Evolutionary conservation across 164 flowering plant species (phyloP).

Genomic region (Vitis labrusca): DNA sequence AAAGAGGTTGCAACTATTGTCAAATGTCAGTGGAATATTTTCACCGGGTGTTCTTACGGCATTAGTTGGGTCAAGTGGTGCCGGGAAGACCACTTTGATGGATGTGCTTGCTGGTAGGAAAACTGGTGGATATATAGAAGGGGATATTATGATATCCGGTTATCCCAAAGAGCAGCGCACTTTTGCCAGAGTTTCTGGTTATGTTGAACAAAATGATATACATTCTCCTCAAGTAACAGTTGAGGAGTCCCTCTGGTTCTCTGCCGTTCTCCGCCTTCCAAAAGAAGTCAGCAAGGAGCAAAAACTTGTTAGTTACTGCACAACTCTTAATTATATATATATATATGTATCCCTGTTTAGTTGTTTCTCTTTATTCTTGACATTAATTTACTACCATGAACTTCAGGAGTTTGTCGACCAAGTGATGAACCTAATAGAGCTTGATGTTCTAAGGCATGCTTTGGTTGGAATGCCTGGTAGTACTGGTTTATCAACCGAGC

Average conservation of each 20-base stretch:
- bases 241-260: constrained; percentile 80
- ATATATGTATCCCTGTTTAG: neutral
- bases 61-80: constrained; percentile 95
- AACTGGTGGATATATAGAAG: constrained; percentile 95
- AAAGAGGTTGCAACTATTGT: constrained; percentile 72
- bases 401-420: constrained; percentile 87
- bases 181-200: constrained; percentile 96
- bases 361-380: neutral
- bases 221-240: constrained; percentile 96
- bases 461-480: constrained; percentile 89
- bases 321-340: neutral
- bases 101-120: constrained; percentile 98
- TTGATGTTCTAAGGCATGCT: constrained; percentile 67
- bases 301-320: constrained; percentile 39
- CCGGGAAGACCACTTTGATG: constrained; percentile 96
- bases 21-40: constrained; percentile 80
- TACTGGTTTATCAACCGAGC: constrained; percentile 87
- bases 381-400: constrained; percentile 2
- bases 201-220: constrained; percentile 93
- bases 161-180: constrained; percentile 79
- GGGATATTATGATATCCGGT: constrained; percentile 87
- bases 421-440: constrained; percentile 88
- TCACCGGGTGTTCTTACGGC: constrained; percentile 97
- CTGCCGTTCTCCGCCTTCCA: constrained; percentile 79
- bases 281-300: constrained; percentile 61